A percentile compares a stretch with the other conserved stretches of the same genome.
Evolutionary conservation across 2,329 filamentous ascomycete genomes (phyloP).

Genomic region (Penicillium expansum): DNA sequence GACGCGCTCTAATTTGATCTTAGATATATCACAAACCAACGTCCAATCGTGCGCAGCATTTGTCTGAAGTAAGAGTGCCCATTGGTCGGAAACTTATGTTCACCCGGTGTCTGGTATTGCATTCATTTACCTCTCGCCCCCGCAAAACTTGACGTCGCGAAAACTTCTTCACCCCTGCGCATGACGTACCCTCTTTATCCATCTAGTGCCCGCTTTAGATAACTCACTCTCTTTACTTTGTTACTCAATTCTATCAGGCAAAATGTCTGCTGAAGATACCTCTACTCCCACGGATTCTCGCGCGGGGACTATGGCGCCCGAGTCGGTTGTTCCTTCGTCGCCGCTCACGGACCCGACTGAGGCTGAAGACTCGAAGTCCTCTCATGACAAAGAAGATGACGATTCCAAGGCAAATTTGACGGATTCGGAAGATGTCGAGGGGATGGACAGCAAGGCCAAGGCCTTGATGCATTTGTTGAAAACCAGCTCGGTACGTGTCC

Average conservation of each 20-base stretch:
- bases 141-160: neutral
- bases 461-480: slow-evolving; percentile 47
- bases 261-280: slow-evolving; percentile 30
- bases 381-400: slow-evolving; percentile 13
- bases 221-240: neutral
- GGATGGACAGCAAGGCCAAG: slow-evolving; percentile 45
- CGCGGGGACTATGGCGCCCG: slow-evolving; percentile 24
- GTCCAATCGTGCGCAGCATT: neutral
- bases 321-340: slow-evolving; percentile 34
- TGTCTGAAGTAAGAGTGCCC: neutral
- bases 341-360: slow-evolving; percentile 23
- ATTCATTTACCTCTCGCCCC: neutral
- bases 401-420: slow-evolving; percentile 25
- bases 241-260: neutral
- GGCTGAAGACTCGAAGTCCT: slow-evolving; percentile 9
- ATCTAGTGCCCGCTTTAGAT: neutral
- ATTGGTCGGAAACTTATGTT: neutral
- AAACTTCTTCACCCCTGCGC: neutral
- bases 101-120: neutral
- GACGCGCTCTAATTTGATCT: neutral
- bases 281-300: slow-evolving; percentile 27
- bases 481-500: slow-evolving; percentile 42
- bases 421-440: slow-evolving; percentile 34
- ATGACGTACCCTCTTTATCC: slow-evolving; percentile 2
- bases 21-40: neutral